Base-by-base conservation (phyloP, 2,329 filamentous ascomycete genomes). In the Knufia petricola region DNA sequence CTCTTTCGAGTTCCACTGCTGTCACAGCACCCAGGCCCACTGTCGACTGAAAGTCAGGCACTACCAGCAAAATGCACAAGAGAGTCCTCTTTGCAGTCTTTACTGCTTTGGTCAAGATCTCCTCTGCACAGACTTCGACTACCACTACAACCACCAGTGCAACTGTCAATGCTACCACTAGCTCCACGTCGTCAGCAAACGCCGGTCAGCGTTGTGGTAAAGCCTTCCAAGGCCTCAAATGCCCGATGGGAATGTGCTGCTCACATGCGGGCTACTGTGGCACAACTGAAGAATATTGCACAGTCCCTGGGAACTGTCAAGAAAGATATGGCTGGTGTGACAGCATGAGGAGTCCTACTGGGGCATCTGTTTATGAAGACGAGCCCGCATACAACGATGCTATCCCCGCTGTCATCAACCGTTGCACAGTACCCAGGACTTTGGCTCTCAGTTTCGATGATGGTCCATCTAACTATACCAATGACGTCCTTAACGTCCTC, bases 391-490 rank as follows among this genome's bases (percentile, higher is more conserved):
- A 45, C 13, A 31, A 21, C 19, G 52, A 52, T 30, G 28, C 31
- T 1, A 50, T 64, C 13, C 57, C 62, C 10, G 55, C 19, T n/a
- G 10, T 78, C 28, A 61, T 68, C 50, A 58, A 58, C 24, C 57
- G 59, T 30, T 72, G 70, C 54, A 61, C 57, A 32, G 67, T 68
- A n/a, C 67, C 72, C 2, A 77, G 79, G 46, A 77, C 76, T 9
- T 72, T 85, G 56, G 81, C 81, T 15, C 62, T 85, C 48, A 84
- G 81, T 1, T 84, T 76, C 55, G 81, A 84, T 55, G 81, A 84
- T 60, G 81, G 81, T 1, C 81, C 81, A 19, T 76, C 76, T 54
- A 63, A 70, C 17, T 82, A 79, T 62, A 84, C 81, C 1, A 64
- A 66, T 34, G 74, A 80, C 52, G 70, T 85, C 10, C 69, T 84